These are phyloP conservation scores for Lactarius quietus DNA, from an alignment of 768 basidiomycete species.

Conservation along the genomic window DNA sequence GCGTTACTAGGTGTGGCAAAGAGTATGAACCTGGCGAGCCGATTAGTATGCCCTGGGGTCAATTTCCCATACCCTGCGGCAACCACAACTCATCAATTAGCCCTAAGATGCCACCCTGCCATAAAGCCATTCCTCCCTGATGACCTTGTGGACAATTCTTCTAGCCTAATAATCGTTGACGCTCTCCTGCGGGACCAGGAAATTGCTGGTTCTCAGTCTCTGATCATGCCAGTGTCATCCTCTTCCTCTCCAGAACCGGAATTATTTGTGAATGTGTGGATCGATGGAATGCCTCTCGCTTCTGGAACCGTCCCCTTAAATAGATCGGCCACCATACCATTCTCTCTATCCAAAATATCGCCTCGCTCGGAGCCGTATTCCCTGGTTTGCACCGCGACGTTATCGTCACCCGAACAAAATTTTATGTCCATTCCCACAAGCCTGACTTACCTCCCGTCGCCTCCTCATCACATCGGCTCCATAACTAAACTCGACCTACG, in stretches of 20 bases:
- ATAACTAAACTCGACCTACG: constrained; percentile 49
- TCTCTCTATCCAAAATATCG: constrained; percentile 33
- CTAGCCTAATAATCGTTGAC: constrained; percentile 38
- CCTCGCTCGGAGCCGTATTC: constrained; percentile 33
- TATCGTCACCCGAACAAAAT: constrained; percentile 27
- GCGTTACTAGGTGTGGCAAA: constrained; percentile 43
- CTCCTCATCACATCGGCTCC: constrained; percentile 34
- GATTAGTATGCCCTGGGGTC: constrained; percentile 41
- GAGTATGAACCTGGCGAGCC: constrained; percentile 43
- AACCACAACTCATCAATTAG: constrained; percentile 39
- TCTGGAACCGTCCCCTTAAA: constrained; percentile 38
- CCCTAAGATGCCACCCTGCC: constrained; percentile 45
- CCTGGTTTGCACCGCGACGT: constrained; percentile 36
- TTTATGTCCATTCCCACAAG: constrained; percentile 33
- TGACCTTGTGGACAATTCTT: constrained; percentile 30
- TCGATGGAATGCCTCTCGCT: constrained; percentile 28
- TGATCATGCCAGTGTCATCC: constrained; percentile 29
- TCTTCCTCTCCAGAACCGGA: constrained; percentile 4
- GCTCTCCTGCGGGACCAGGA: constrained; percentile 37
- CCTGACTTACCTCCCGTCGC: constrained; percentile 42
- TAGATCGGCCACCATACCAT: constrained; percentile 35
- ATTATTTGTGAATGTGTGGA: constrained; percentile 34
- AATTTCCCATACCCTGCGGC: constrained; percentile 38
- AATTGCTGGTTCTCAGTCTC: constrained; percentile 35
- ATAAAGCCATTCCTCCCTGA: constrained; percentile 47